These are phyloP conservation scores for Phytophthora podocarpi DNA, from an alignment of 352 stramenopile species.

Conservation along the genomic window DNA sequence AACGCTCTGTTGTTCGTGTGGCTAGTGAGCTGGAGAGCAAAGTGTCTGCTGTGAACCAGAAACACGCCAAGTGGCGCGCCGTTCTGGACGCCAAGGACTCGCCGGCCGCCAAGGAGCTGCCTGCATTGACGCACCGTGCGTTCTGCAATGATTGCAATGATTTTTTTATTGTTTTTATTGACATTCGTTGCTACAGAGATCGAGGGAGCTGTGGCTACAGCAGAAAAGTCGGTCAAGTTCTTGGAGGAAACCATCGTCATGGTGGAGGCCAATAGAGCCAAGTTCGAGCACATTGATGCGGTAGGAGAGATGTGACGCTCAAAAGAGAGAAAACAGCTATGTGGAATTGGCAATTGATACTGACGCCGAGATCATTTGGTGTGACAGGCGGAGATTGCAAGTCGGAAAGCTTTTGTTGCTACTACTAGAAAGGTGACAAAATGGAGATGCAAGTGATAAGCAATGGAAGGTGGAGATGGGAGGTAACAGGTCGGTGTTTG, in stretches of 20 bases:
- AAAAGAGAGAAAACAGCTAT: background rate
- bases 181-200: constrained; percentile 51
- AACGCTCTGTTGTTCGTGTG: background rate
- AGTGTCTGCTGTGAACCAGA: constrained; percentile 72
- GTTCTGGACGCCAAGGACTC: constrained; percentile 52
- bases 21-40: constrained; percentile 77
- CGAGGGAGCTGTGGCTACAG: constrained; percentile 46
- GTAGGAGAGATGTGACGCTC: constrained; percentile 26
- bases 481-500: background rate
- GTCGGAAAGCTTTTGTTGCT: constrained; percentile 73
- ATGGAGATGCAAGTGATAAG: background rate
- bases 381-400: constrained; percentile 56
- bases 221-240: constrained; percentile 82
- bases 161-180: background rate
- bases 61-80: constrained; percentile 70
- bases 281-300: constrained; percentile 84
- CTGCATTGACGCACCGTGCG: constrained; percentile 57
- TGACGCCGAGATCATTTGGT: background rate
- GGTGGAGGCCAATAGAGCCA: constrained; percentile 78
- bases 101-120: constrained; percentile 55
- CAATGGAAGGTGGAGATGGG: background rate
- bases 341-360: background rate
- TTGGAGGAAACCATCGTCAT: constrained; percentile 85
- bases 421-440: constrained; percentile 49
- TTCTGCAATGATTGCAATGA: constrained; percentile 7